Evolutionary conservation across 176 grass and related monocot genomes (phyloP), one percentile per base, ranked within the genome.

Genomic region (Thinopyrum elongatum): DNA sequence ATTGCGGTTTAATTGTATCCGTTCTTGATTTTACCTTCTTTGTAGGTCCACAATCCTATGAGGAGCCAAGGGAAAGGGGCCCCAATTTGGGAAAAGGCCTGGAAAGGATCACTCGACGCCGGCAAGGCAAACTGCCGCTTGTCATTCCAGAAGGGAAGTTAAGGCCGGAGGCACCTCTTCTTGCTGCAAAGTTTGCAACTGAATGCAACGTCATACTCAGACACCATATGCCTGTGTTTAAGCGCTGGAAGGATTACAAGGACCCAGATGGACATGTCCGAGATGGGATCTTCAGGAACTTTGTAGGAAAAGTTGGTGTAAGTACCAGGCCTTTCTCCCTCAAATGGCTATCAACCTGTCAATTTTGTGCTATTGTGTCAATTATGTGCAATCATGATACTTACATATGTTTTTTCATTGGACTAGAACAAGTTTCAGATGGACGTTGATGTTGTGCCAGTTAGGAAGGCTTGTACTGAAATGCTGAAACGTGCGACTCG

Each of bases 111-210:
- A 39, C 0, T 14, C 46, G 49, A 73, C 6, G 49, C 38, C 30
- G n/a, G 1, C 7, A 10, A 19, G 81, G 67, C 2, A 61, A 27
- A 65, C 13, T 65, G 12, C 5, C 12, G 27, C 57, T 30, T 14
- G 4, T 65, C 63, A 65, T 65, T 30, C 26, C 27, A 29, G 12
- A 65, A 29, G 26, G 63, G 27, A 65, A 12, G 26, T 15, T 6
- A 61, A 84, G 82, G 70, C 36, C 57, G 0, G 8, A 30, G 17
- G 25, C 30, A 23, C 33, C 82, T 39, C 70, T 47, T 29, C 17
- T 84, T 84, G 70, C 38, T 47, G 70, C 36, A 76, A 84, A 76
- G 39, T 65, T 65, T 17, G 70, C 70, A 76, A 76, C 58, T 76
- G 38, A 65, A 65, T 84, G 70, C 70, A 84, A 84, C 7, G n/a